These are phyloP conservation scores for Trametes sp. DNA, from an alignment of 1,284 basidiomycete genomes.

Conservation along the genomic window DNA sequence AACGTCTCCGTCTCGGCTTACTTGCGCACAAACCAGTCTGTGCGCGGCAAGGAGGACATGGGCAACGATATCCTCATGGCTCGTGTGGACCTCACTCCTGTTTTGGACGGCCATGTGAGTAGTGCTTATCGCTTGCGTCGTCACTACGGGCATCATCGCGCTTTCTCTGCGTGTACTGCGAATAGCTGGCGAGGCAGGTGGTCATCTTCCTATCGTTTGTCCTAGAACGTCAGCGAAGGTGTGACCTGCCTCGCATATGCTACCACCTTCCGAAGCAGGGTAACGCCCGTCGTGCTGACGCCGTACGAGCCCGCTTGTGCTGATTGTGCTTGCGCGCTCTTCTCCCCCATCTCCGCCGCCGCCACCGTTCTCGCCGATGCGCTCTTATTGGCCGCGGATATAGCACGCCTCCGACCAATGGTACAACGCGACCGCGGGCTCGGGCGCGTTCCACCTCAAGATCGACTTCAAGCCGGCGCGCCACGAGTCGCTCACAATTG, in stretches of 20 bases:
- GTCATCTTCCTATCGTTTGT: too few relatives aligned
- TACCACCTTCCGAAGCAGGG: too few relatives aligned
- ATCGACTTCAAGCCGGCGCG: constrained; percentile 91
- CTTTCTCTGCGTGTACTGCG: too few relatives aligned
- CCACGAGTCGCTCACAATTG: constrained; percentile 89
- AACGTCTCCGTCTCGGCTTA: constrained; percentile 91
- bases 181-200: too few relatives aligned
- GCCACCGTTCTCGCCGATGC: not conserved
- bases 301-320: not conserved
- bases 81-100: constrained; percentile 89
- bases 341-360: constrained; percentile 11
- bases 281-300: too few relatives aligned
- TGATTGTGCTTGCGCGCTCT: constrained; percentile 16
- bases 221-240: too few relatives aligned
- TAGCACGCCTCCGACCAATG: constrained; percentile 85
- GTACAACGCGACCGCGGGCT: constrained; percentile 87
- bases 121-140: constrained; percentile 30
- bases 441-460: constrained; percentile 95
- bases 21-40: constrained; percentile 76
- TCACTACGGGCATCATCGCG: not conserved
- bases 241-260: too few relatives aligned
- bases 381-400: constrained; percentile 1
- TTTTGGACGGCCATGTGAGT: constrained; percentile 80
- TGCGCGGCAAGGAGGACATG: constrained; percentile 84
- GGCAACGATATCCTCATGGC: constrained; percentile 92